Evolutionary conservation across 441 rosid genomes (phyloP), one percentile per base, ranked within the genome.

Genomic region (Cnidoscolus chayamansa): DNA sequence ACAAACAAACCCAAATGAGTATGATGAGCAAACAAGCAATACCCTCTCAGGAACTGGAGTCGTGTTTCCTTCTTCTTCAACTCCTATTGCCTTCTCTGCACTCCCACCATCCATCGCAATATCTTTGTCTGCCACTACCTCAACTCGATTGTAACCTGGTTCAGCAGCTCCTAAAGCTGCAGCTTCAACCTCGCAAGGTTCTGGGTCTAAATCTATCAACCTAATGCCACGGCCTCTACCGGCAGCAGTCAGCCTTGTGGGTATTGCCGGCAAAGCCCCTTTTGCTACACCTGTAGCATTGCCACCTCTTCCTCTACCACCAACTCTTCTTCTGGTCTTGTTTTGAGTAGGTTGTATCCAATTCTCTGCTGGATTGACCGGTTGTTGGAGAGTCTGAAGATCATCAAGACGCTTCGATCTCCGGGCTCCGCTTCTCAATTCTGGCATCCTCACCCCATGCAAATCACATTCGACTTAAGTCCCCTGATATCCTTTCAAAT

Each of bases 371-470:
- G 84, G 89, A 74, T 84, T 89, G 57, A 79, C 64, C 31, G 85
- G 88, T 71, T 84, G 97, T 50, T 87, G 91, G 66, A 85, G 82
- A 72, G 90, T 86, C 87, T 93, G 96, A 76, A 84, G 79, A 81
- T 89, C 87, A 77, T 86, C 96, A 76, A 91, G 92, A 71, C 97
- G 93, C 80, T 88, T 93, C 67, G 90, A 93, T 86, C 97, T 90
- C 79, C 98, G 87, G 66, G 97, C 93, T 89, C 98, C 98, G 63
- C 97, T 93, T 90, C 94, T 86, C 91, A 91, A 86, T 84, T 93
- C 97, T 72, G 94, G 97, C 98, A 93, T 93, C 85, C 83, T 93
- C 92, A 91, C 63, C 86, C 96, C 98, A 93, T 93, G 89, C 92
- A 93, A 87, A 79, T 87, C 77, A 84, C 83, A 79, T 74, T 75